Percentiles rank a stretch among this genome's conserved stretches.
These are phyloP conservation scores for Serendipita sp. DNA, from an alignment of 768 basidiomycete genomes.

Conservation along the genomic window DNA sequence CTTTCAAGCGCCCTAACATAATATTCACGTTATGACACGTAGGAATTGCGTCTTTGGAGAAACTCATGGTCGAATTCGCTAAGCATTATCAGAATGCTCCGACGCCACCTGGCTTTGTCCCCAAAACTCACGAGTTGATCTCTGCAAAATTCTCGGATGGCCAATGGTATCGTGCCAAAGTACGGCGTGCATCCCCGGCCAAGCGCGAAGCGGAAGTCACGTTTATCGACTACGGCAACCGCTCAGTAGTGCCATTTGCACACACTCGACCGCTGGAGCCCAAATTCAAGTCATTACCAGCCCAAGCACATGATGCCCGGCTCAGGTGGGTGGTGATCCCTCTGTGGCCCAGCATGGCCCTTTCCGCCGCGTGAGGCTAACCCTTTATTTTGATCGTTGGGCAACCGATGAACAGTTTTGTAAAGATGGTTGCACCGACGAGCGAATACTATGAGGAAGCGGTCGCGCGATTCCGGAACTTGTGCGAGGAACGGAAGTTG, in stretches of 20 bases:
- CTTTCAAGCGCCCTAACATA: not conserved
- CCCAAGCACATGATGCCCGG: conserved; percentile 89
- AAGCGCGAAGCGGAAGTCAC: conserved; percentile 91
- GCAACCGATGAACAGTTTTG: conserved; percentile 37
- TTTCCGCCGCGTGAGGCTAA: too few species aligned
- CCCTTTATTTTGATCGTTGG: too few species aligned
- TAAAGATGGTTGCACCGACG: conserved; percentile 61
- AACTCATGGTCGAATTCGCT: conserved; percentile 88
- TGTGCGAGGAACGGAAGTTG: conserved; percentile 89
- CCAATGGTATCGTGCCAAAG: conserved; percentile 89
- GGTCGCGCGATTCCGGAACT: conserved; percentile 63
- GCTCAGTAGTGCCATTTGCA: conserved; percentile 71
- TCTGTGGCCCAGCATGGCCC: conserved; percentile 4
- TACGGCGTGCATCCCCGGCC: conserved; percentile 66
- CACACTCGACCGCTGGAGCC: conserved; percentile 77
- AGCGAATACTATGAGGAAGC: conserved; percentile 84
- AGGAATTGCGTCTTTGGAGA: conserved; percentile 87
- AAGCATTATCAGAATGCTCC: conserved; percentile 58
- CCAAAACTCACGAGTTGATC: conserved; percentile 76
- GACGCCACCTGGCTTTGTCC: conserved; percentile 52
- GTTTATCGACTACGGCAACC: conserved; percentile 93
- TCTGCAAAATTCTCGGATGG: conserved; percentile 91
- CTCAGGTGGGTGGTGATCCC: conserved; percentile 40
- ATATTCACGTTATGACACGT: not conserved
- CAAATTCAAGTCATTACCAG: conserved; percentile 76